Evolutionary conservation across 192 early-diverging fungal species (phyloP).

Genomic region (Coemansia sp.): DNA sequence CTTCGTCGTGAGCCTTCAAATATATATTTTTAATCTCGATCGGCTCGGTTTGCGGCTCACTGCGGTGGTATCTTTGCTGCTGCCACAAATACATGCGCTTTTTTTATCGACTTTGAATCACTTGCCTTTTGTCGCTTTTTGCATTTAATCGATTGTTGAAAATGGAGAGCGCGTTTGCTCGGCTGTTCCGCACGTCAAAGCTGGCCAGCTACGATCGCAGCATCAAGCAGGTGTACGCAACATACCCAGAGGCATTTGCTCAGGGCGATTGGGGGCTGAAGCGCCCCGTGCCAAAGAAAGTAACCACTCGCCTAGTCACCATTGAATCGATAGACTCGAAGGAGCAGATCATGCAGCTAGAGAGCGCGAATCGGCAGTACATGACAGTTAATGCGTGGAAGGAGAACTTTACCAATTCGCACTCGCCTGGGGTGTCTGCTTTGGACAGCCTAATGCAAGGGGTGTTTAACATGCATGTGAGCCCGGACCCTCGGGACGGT

Average conservation of each 20-base stretch:
- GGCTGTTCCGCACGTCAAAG: constrained; percentile 66
- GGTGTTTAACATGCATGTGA: constrained; percentile 7
- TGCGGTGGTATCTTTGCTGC: neutral
- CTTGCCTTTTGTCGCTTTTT: neutral
- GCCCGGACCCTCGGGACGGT: neutral
- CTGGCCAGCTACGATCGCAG: constrained; percentile 65
- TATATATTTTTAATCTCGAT: neutral
- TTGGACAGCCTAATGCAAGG: constrained; percentile 33
- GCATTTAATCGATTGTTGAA: neutral
- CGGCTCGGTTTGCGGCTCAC: neutral
- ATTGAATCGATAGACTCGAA: constrained; percentile 63
- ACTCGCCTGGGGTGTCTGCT: constrained; percentile 36
- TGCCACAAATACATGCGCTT: neutral
- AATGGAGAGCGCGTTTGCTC: constrained; percentile 67
- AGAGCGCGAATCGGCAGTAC: constrained; percentile 61
- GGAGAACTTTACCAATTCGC: constrained; percentile 68
- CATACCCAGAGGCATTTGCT: constrained; percentile 50
- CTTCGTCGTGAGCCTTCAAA: neutral
- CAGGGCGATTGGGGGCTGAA: constrained; percentile 76
- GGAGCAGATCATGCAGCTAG: constrained; percentile 69
- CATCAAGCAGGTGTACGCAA: constrained; percentile 72
- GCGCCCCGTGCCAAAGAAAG: constrained; percentile 64
- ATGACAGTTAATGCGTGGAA: constrained; percentile 65
- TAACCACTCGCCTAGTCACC: constrained; percentile 58
- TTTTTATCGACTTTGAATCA: neutral